Percentiles rank a stretch among this genome's conserved stretches.
These are phyloP conservation scores for Phytophthora macrochlamydospora DNA, from an alignment of 352 stramenopile species.

Conservation along the genomic window DNA sequence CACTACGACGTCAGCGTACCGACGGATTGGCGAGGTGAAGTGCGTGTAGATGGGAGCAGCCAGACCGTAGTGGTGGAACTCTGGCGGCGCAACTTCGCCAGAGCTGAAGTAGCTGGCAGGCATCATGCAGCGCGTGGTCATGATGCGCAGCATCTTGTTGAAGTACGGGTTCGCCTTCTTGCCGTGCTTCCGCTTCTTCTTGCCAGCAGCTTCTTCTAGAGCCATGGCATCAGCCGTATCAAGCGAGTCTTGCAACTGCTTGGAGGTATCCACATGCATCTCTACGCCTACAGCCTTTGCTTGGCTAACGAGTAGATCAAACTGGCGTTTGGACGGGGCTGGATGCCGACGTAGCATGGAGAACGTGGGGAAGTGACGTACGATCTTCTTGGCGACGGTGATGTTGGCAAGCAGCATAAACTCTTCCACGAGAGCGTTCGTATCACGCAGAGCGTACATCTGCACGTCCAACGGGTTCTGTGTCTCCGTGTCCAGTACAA, in stretches of 20 bases:
- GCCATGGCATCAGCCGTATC: constrained; percentile 80
- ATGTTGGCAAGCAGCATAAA: constrained; percentile 99
- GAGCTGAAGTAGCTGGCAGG: constrained; percentile 99
- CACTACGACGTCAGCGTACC: constrained; percentile 98
- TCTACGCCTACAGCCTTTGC: constrained; percentile 84
- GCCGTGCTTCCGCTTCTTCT: constrained; percentile 38
- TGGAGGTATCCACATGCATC: constrained; percentile 78
- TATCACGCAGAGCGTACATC: constrained; percentile 95
- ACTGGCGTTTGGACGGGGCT: constrained; percentile 94
- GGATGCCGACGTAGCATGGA: constrained; percentile 95
- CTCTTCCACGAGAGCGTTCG: constrained; percentile 98
- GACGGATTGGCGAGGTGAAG: constrained; percentile 99
- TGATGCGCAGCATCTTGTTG: constrained; percentile 98
- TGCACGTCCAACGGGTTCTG: constrained; percentile 98
- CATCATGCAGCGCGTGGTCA: constrained; percentile 98
- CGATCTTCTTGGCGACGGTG: constrained; percentile 96
- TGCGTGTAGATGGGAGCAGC: constrained; percentile 99
- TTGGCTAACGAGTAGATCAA: constrained; percentile 87
- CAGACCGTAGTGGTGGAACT: constrained; percentile 99
- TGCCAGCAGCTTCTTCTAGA: constrained; percentile 16
- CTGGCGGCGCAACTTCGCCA: constrained; percentile 93
- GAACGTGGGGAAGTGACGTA: constrained; percentile 94
- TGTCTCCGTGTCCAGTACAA: constrained; percentile 98
- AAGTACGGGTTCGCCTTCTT: constrained; percentile 93
- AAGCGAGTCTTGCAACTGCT: constrained; percentile 76